Base-by-base conservation (phyloP, 352 stramenopile species). In the Phytopythium aichiense region DNA sequence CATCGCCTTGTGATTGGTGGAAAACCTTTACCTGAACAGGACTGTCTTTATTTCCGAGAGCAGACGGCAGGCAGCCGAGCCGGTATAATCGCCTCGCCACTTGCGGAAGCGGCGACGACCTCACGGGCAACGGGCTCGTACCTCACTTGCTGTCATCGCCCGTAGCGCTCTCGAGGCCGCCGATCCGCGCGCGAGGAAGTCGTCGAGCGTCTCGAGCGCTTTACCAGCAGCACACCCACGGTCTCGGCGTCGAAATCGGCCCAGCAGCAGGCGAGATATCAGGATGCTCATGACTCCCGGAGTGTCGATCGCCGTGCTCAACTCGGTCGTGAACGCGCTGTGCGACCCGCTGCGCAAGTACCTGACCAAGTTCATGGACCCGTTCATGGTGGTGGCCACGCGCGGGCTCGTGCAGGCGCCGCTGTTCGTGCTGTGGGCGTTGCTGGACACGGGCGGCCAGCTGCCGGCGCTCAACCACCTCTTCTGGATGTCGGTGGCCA, bases 291-390 rank as follows among this genome's bases (percentile, higher is more conserved):
- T 90, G 60, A 83, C 80, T 55, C 83, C 76, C 43, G 81, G 84
- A 25, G 70, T 92, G 28, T 89, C 74, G 30, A 89, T 92, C 67
- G 84, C 84, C 22, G 72, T 92, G 33, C 69, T 92, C 61, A 92
- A 90, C 71, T 92, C 84, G 52, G 69, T 90, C 38, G 82, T 91
- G 28, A 91, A 88, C 51, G 84, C 84, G 56, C 74, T 92, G 16
- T 90, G 79, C 56, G 84, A 92, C 63, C 84, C 84, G 58, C 67
- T 92, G 76, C 84, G 84, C 76, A 92, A 92, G 77, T 90, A 92
- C 61, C 65, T 92, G 66, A 92, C 84, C 45, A 74, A 72, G 56
- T 92, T 88, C 69, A 89, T 92, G 81, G 81, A 92, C 60, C 84
- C 84, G 54, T 92, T 92, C 68, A 79, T 84, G 66, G 62, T 92